Conservation (phyloP, 768 basidiomycete species). For the Naganishia kalamii region DNA sequence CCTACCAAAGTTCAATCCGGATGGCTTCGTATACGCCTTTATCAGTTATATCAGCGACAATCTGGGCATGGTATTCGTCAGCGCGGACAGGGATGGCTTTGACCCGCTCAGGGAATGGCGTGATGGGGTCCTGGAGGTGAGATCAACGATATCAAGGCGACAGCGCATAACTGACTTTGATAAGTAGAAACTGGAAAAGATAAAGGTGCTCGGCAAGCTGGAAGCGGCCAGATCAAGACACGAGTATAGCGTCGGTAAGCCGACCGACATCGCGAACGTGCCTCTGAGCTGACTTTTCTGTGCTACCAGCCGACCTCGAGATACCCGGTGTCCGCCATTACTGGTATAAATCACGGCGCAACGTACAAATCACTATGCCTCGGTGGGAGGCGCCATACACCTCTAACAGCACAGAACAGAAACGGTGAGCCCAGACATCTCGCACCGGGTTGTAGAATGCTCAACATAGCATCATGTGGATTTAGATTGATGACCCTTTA, state of each 20-base stretch:
- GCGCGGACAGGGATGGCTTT: conserved; percentile 69
- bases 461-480: neutral
- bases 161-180: neutral
- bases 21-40: conserved; percentile 86
- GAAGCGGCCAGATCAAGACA: conserved; percentile 41
- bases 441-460: neutral
- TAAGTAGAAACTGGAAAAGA: conserved; percentile 59
- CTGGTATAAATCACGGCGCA: conserved; percentile 79
- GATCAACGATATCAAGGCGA: neutral
- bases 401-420: neutral
- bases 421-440: conserved; percentile 1
- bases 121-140: conserved; percentile 56
- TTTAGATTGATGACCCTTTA: conserved; percentile 75
- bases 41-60: conserved; percentile 50
- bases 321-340: conserved; percentile 82
- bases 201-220: conserved; percentile 52
- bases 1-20: conserved; percentile 84
- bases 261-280: too few relatives aligned
- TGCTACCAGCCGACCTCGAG: neutral
- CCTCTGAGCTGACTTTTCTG: neutral
- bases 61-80: conserved; percentile 71
- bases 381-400: conserved; percentile 49
- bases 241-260: conserved; percentile 8
- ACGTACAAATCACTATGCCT: conserved; percentile 84
- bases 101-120: conserved; percentile 75